Evolutionary conservation across 257 asterid genomes (phyloP).

Genomic region (Orobanche coerulescens): DNA sequence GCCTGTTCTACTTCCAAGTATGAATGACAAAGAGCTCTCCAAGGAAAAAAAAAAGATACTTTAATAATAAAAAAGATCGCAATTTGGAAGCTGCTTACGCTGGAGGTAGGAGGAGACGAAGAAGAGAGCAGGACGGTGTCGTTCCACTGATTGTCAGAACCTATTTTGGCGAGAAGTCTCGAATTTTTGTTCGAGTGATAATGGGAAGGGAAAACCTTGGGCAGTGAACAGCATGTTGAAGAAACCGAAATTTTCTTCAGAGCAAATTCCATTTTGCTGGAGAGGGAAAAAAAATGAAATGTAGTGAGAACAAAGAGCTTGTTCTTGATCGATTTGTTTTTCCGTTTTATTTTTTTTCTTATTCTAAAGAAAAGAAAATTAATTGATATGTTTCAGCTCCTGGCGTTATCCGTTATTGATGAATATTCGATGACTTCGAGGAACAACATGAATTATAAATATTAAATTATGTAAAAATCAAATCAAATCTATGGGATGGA

Average conservation of each 20-base stretch:
- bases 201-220: slow-evolving; percentile 21
- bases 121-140: slow-evolving; percentile 21
- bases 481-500: too few relatives aligned
- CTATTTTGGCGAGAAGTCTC: slow-evolving; percentile 17
- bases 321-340: background rate
- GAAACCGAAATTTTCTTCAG: slow-evolving; percentile 25
- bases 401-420: too few relatives aligned
- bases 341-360: background rate
- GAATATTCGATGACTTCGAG: too few relatives aligned
- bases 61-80: background rate
- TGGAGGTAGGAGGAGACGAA: slow-evolving; percentile 8
- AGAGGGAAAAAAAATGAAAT: slow-evolving; percentile 9
- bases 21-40: too few relatives aligned
- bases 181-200: slow-evolving; percentile 19
- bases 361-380: too few relatives aligned
- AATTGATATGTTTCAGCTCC: too few relatives aligned
- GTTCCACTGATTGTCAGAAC: slow-evolving; percentile 13
- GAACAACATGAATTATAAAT: too few relatives aligned
- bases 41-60: too few relatives aligned
- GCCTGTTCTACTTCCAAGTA: too few relatives aligned
- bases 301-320: background rate
- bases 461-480: too few relatives aligned
- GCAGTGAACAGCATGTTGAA: slow-evolving; percentile 25
- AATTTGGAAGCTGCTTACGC: slow-evolving; percentile 28
- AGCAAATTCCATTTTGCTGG: slow-evolving; percentile 27